Conservation (phyloP, 78 protist species). For the Dictyostelium purpureum region DNA sequence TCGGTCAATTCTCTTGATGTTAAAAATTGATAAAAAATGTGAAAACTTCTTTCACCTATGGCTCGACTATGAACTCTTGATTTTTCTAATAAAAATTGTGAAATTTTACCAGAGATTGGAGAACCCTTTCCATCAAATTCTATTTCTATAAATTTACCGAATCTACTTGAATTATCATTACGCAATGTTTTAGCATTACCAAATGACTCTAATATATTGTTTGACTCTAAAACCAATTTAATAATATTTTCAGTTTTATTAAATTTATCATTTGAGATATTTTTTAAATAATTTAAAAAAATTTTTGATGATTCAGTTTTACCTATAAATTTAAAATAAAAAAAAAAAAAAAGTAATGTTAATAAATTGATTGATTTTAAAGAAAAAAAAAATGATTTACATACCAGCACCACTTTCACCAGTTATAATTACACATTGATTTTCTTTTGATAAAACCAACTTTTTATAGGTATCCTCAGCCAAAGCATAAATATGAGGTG, state of each 20-base stretch:
- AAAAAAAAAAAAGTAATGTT: not conserved
- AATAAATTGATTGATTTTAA: not conserved
- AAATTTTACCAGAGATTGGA: constrained; percentile 92
- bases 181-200: constrained; percentile 95
- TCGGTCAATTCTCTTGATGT: not conserved
- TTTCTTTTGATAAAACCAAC: constrained; percentile 19
- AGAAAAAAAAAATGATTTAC: not conserved
- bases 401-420: constrained; percentile 92
- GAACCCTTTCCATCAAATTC: constrained; percentile 89
- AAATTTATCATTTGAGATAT: not conserved
- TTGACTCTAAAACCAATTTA: constrained; percentile 81
- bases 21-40: constrained; percentile 95
- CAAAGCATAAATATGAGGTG: constrained; percentile 89
- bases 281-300: constrained; percentile 87
- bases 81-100: constrained; percentile 89
- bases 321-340: constrained; percentile 54
- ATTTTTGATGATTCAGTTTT: constrained; percentile 87
- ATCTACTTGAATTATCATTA: constrained; percentile 80
- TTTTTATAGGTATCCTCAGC: constrained; percentile 84
- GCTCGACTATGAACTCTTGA: constrained; percentile 86
- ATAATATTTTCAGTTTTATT: constrained; percentile 72
- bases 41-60: constrained; percentile 93
- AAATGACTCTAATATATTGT: constrained; percentile 94
- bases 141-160: constrained; percentile 94
- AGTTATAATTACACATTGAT: constrained; percentile 92